phyloP scores from a whole-genome alignment of 2,329 filamentous ascomycete species.

The Elsinoe batatas region DNA sequence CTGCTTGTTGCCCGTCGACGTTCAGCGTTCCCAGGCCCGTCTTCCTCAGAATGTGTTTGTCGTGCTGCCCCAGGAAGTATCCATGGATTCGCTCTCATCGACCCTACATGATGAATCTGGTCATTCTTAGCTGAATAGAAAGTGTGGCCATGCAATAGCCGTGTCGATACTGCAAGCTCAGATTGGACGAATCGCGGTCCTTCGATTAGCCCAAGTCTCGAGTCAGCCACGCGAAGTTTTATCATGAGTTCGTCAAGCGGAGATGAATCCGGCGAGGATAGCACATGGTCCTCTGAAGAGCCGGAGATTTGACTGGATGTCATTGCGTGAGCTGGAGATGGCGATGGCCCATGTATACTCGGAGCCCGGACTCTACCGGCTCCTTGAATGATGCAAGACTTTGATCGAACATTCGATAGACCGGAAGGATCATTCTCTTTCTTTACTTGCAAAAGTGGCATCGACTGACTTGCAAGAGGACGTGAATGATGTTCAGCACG shows the following conservation, averaged over 20 bases:
- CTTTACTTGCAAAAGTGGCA: neutral
- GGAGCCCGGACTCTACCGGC: too few relatives aligned
- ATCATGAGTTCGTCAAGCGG: slow-evolving; percentile 22
- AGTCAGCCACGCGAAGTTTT: slow-evolving; percentile 20
- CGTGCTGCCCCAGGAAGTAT: too few relatives aligned
- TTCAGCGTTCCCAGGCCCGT: too few relatives aligned
- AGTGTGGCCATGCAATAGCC: neutral
- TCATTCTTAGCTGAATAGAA: neutral
- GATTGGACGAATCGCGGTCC: too few relatives aligned
- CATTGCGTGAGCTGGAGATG: too few relatives aligned
- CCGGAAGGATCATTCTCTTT: neutral
- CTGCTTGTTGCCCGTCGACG: neutral
- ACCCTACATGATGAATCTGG: too few relatives aligned
- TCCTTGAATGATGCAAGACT: neutral
- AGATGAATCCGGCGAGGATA: neutral
- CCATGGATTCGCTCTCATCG: too few relatives aligned
- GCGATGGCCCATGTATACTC: too few relatives aligned
- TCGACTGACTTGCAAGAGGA: neutral
- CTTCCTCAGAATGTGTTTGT: too few relatives aligned
- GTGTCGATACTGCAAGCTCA: neutral
- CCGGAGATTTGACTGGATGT: too few relatives aligned
- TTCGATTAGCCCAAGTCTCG: slow-evolving; percentile 2
- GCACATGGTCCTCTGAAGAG: neutral
- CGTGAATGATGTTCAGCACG: neutral
- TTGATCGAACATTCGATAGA: neutral